These are phyloP conservation scores for Hyaloscypha hepaticicola DNA, from an alignment of 495 filamentous ascomycete genomes.

Conservation along the genomic window DNA sequence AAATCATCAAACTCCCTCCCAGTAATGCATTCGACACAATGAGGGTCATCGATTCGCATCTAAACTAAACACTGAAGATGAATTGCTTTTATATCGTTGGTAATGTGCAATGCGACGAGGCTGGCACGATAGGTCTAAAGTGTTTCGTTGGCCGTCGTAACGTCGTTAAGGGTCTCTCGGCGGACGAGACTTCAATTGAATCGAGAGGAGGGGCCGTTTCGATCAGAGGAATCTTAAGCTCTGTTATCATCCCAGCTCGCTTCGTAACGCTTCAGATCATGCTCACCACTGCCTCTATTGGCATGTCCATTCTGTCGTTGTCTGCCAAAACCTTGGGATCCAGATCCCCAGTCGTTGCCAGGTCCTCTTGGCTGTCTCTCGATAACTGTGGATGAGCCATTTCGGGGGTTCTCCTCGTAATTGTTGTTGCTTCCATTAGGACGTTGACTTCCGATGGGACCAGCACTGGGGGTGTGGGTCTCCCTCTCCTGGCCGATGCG, in stretches of 20 bases:
- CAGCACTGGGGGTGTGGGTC: slow-evolving; percentile 47
- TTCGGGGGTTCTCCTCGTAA: slow-evolving; percentile 63
- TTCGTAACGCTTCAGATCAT: slow-evolving; percentile 36
- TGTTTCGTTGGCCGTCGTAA: slow-evolving; percentile 22
- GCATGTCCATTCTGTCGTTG: slow-evolving; percentile 78
- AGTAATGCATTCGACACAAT: slow-evolving; percentile 13
- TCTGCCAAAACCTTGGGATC: slow-evolving; percentile 61
- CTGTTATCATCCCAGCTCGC: slow-evolving; percentile 33
- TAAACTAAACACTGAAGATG: slow-evolving; percentile 17
- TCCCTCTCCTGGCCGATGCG: slow-evolving; percentile 38
- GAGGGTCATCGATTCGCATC: slow-evolving; percentile 1
- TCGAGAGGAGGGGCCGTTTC: slow-evolving; percentile 25
- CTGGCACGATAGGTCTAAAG: slow-evolving; percentile 23
- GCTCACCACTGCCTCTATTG: slow-evolving; percentile 76
- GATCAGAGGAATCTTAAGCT: slow-evolving; percentile 33
- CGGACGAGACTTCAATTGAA: slow-evolving; percentile 20
- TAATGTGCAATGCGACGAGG: slow-evolving; percentile 16
- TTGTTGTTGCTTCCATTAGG: slow-evolving; percentile 65
- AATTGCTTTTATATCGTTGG: slow-evolving; percentile 16
- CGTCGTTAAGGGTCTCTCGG: slow-evolving; percentile 21
- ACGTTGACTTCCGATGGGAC: slow-evolving; percentile 85
- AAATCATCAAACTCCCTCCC: slow-evolving; percentile 7
- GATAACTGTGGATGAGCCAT: slow-evolving; percentile 54
- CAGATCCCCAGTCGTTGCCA: slow-evolving; percentile 63
- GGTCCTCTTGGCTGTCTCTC: slow-evolving; percentile 84